A percentile compares a stretch with the other conserved stretches of the same genome.
phyloP scores from a whole-genome alignment of 148 eudicot genomes.

The Cornus florida region DNA sequence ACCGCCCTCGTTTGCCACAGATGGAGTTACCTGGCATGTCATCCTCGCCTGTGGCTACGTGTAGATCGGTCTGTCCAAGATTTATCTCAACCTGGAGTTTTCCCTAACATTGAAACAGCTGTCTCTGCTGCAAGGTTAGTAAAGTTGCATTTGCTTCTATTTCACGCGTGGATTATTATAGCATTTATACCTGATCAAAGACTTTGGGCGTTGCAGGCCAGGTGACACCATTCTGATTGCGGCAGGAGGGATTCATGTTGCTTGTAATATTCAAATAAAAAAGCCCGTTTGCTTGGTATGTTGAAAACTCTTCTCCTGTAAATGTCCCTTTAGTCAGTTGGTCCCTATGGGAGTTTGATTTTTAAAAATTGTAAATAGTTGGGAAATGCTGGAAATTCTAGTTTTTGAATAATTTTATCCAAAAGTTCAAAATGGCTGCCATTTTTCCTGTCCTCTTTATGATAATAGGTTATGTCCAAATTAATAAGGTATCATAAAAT shows the following conservation, averaged over 20 bases:
- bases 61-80: conserved; percentile 73
- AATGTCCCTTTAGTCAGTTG: background rate
- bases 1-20: conserved; percentile 99
- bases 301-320: background rate
- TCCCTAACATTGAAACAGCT: conserved; percentile 75
- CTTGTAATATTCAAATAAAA: conserved; percentile 76
- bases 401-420: background rate
- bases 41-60: conserved; percentile 92
- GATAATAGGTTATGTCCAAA: too few species aligned
- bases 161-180: background rate
- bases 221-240: conserved; percentile 93
- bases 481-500: too few species aligned
- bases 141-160: conserved; percentile 2
- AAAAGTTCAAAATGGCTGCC: background rate
- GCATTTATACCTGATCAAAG: conserved; percentile 8
- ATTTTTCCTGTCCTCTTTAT: background rate
- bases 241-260: conserved; percentile 81
- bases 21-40: conserved; percentile 97
- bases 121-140: conserved; percentile 84
- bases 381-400: background rate
- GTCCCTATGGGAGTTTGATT: background rate
- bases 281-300: conserved; percentile 96
- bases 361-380: background rate
- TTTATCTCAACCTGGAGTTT: conserved; percentile 63
- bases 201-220: conserved; percentile 56